Evolutionary conservation across 257 asterid genomes (phyloP).

Genomic region (Solanum dulcamara): DNA sequence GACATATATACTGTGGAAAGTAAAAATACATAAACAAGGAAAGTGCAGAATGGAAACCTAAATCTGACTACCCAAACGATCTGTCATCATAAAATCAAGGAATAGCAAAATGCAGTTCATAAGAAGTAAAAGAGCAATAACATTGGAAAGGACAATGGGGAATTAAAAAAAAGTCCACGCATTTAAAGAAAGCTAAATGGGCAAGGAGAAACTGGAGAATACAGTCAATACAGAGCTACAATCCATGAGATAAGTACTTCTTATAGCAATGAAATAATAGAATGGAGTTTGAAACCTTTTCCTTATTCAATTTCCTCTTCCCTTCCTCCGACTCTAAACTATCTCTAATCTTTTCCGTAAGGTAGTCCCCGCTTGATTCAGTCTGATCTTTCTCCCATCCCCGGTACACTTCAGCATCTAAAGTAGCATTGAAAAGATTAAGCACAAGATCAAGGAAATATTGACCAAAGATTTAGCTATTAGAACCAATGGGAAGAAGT

Average conservation of each 20-base stretch:
- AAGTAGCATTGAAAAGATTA: constrained; percentile 3
- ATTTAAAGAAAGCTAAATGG: not conserved
- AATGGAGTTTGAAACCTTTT: constrained; percentile 36
- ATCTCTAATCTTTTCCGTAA: constrained; percentile 11
- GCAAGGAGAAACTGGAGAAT: not conserved
- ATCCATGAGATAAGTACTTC: not conserved
- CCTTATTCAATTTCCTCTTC: constrained; percentile 36
- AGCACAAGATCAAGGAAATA: constrained; percentile 1
- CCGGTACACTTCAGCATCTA: constrained; percentile 32
- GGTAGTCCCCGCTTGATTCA: constrained; percentile 23
- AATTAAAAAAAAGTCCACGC: not conserved
- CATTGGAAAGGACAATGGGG: not conserved
- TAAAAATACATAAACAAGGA: not conserved
- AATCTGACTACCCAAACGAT: not conserved
- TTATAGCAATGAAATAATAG: not conserved
- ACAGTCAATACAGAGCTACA: not conserved
- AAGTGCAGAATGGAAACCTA: not conserved
- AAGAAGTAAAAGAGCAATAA: not conserved
- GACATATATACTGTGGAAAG: not conserved
- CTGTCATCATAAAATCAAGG: not conserved
- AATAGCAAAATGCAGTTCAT: not conserved
- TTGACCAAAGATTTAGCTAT: not conserved
- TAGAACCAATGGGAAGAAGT: constrained; percentile 5
- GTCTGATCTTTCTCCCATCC: constrained; percentile 19
- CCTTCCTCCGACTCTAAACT: constrained; percentile 31